phyloP scores from a whole-genome alignment of 495 filamentous ascomycete species.

The Lineolata rhizophorae region DNA sequence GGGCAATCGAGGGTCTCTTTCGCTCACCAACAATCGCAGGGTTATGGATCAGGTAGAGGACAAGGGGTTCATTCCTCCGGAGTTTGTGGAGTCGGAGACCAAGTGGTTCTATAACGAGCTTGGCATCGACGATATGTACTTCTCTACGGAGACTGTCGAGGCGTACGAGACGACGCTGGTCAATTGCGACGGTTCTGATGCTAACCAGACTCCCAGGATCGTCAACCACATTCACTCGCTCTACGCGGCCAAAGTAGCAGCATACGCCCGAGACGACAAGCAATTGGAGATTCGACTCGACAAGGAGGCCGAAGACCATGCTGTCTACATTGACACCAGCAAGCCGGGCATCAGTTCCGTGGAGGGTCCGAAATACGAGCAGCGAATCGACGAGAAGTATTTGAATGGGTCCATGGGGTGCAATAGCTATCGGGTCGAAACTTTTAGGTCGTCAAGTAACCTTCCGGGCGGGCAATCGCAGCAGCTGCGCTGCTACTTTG shows the following conservation, averaged over 20 bases:
- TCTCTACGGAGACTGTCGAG: constrained; percentile 72
- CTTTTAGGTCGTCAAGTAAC: constrained; percentile 61
- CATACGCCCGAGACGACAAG: constrained; percentile 83
- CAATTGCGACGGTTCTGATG: not conserved
- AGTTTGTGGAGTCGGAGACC: constrained; percentile 66
- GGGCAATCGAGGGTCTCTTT: not conserved
- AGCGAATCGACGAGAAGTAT: constrained; percentile 87
- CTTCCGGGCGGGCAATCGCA: constrained; percentile 58
- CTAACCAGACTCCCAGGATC: constrained; percentile 23
- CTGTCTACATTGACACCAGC: constrained; percentile 96
- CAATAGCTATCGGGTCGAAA: constrained; percentile 78
- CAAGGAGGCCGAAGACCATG: constrained; percentile 86
- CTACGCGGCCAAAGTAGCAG: constrained; percentile 92
- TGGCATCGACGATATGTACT: constrained; percentile 97
- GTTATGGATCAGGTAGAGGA: constrained; percentile 56
- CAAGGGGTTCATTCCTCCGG: constrained; percentile 66
- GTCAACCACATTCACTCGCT: constrained; percentile 86
- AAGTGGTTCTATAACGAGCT: constrained; percentile 94
- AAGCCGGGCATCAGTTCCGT: constrained; percentile 57
- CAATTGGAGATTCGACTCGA: constrained; percentile 82
- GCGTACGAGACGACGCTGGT: constrained; percentile 21
- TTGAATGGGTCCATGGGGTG: constrained; percentile 44
- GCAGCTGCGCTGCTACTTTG: constrained; percentile 90
- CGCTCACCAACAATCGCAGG: constrained; percentile 12
- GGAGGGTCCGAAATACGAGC: constrained; percentile 71